These are phyloP conservation scores for Irpex sp. DNA, from an alignment of 1,284 basidiomycete genomes.

Conservation along the genomic window DNA sequence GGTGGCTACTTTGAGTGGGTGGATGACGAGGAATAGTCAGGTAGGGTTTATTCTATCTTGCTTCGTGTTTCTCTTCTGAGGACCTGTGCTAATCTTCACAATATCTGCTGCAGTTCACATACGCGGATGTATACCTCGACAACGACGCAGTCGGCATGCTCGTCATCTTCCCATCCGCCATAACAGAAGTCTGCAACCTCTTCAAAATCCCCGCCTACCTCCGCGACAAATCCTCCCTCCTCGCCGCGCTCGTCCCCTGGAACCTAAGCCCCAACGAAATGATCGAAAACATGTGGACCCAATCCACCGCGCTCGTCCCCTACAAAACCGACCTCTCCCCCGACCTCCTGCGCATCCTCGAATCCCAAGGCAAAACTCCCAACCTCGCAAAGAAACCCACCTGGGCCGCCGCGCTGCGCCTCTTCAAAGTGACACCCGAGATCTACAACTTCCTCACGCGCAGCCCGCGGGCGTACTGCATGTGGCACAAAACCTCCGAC, in stretches of 20 bases:
- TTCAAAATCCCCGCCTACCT: conserved; percentile 27
- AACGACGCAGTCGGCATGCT: conserved; percentile 36
- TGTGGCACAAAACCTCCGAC: conserved; percentile 34
- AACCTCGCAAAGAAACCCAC: conserved; percentile 18
- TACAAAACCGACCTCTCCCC: conserved; percentile 8
- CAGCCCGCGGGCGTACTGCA: conserved; percentile 30
- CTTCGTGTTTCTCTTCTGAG: neutral
- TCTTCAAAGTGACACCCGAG: conserved; percentile 41
- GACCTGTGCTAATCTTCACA: neutral
- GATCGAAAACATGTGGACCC: conserved; percentile 15
- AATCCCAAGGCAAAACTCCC: conserved; percentile 3
- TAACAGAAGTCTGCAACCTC: conserved; percentile 21
- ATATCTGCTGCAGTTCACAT: conserved; percentile 42
- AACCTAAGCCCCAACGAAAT: conserved; percentile 28
- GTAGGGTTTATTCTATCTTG: conserved; percentile 18
- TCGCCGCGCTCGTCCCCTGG: conserved; percentile 49
- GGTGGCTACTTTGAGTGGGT: conserved; percentile 39
- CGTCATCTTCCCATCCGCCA: conserved; percentile 34
- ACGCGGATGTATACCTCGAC: conserved; percentile 45
- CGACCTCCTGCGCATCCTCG: neutral
- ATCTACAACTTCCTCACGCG: conserved; percentile 40
- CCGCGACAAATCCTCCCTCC: conserved; percentile 24
- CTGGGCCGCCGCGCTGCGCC: conserved; percentile 40
- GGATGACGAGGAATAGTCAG: conserved; percentile 34
- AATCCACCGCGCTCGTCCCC: conserved; percentile 5